These are phyloP conservation scores for Aspergillus uvarum DNA, from an alignment of 2,329 filamentous ascomycete species.

Conservation along the genomic window DNA sequence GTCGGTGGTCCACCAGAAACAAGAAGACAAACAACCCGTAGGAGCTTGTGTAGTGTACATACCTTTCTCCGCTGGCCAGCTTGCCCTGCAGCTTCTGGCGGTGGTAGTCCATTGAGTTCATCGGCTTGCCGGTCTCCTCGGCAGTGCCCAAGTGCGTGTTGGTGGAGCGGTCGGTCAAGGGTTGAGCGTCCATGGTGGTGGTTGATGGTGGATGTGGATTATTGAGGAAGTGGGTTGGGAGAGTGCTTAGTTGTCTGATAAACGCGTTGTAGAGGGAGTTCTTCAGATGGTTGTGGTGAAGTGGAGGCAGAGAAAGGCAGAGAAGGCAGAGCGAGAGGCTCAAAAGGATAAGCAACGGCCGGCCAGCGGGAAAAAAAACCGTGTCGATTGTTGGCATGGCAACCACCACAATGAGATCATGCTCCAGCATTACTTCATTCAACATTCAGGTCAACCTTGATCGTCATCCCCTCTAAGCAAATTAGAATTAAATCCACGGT, in stretches of 20 bases:
- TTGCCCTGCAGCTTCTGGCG: conserved; percentile 45
- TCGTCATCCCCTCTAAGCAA: too few relatives aligned
- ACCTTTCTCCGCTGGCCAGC: conserved; percentile 41
- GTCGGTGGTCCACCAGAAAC: too few relatives aligned
- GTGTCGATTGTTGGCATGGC: conserved; percentile 42
- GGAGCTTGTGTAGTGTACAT: conserved; percentile 13
- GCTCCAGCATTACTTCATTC: too few relatives aligned
- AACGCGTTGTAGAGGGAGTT: conserved; percentile 6
- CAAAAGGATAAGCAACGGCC: conserved; percentile 20
- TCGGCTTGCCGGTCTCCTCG: conserved; percentile 25
- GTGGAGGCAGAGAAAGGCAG: conserved; percentile 9
- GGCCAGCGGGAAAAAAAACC: conserved; percentile 23
- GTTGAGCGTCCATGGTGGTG: conserved; percentile 36
- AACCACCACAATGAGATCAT: conserved; percentile 35
- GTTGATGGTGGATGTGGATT: neutral
- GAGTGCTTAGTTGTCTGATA: neutral
- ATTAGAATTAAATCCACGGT: too few relatives aligned
- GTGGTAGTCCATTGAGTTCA: conserved; percentile 46
- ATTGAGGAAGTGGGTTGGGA: neutral
- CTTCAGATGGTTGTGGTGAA: conserved; percentile 4
- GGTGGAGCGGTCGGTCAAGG: conserved; percentile 42
- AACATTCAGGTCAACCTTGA: too few relatives aligned
- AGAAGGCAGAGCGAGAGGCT: conserved; percentile 20
- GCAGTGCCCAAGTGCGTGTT: conserved; percentile 39
- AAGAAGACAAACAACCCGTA: too few relatives aligned